Conservation (phyloP, 306 rosid species). For the Acacia melanoxylon region DNA sequence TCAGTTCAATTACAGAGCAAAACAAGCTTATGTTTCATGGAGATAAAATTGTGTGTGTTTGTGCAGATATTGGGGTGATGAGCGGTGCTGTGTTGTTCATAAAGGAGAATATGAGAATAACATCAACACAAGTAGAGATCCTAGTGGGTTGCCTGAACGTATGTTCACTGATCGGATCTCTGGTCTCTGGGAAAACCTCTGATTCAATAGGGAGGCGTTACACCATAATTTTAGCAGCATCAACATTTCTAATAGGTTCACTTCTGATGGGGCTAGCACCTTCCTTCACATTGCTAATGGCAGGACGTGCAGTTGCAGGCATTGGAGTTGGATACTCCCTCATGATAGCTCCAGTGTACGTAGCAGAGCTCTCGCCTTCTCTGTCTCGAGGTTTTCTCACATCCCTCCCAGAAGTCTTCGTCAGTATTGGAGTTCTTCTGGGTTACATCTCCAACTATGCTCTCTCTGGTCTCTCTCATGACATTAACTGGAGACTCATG, state of each 20-base stretch:
- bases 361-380: slow-evolving; percentile 78
- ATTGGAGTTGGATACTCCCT: slow-evolving; percentile 81
- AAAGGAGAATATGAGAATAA: slow-evolving; percentile 55
- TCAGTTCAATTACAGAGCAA: neutral
- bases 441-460: slow-evolving; percentile 75
- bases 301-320: slow-evolving; percentile 71
- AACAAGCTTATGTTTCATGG: neutral
- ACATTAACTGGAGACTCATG: slow-evolving; percentile 73
- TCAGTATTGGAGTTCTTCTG: slow-evolving; percentile 60
- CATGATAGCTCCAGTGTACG: slow-evolving; percentile 71
- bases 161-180: slow-evolving; percentile 71
- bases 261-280: slow-evolving; percentile 78
- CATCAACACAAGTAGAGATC: slow-evolving; percentile 65
- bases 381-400: slow-evolving; percentile 71
- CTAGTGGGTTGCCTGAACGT: slow-evolving; percentile 71
- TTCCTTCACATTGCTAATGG: slow-evolving; percentile 56
- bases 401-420: slow-evolving; percentile 82
- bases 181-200: slow-evolving; percentile 71
- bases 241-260: slow-evolving; percentile 69
- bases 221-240: slow-evolving; percentile 65
- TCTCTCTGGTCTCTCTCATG: slow-evolving; percentile 46
- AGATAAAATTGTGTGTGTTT: neutral
- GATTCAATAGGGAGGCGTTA: slow-evolving; percentile 74
- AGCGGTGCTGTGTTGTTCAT: slow-evolving; percentile 80
- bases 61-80: slow-evolving; percentile 78